These are phyloP conservation scores for Microdochium bolleyi DNA, from an alignment of 2,329 filamentous ascomycete species.

Conservation along the genomic window DNA sequence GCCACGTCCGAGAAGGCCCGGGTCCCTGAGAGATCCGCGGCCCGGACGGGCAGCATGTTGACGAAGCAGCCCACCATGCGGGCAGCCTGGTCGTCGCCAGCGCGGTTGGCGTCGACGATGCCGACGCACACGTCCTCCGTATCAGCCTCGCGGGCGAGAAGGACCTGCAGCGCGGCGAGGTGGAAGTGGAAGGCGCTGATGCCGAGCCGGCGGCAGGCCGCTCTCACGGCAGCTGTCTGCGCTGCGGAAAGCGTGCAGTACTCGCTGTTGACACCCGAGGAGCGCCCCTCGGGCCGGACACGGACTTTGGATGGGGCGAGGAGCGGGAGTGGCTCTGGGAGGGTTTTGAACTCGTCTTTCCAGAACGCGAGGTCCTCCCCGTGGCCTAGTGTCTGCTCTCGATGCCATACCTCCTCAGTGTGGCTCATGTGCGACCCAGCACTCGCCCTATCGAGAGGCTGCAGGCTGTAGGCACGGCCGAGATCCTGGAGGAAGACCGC, in stretches of 20 bases:
- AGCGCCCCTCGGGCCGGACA: neutral
- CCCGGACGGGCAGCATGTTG: slow-evolving; percentile 27
- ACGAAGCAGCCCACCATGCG: slow-evolving; percentile 26
- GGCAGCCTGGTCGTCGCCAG: slow-evolving; percentile 2
- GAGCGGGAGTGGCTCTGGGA: neutral
- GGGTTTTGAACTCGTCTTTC: neutral
- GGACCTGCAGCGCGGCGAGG: slow-evolving; percentile 20
- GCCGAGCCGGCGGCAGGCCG: slow-evolving; percentile 3
- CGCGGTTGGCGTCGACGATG: slow-evolving; percentile 27
- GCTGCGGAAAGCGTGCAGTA: too few relatives aligned
- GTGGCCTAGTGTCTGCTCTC: neutral
- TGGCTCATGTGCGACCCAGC: too few relatives aligned
- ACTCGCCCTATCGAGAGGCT: too few relatives aligned
- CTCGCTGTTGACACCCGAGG: too few relatives aligned
- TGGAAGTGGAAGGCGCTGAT: slow-evolving; percentile 23
- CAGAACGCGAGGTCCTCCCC: neutral
- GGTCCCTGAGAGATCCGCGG: too few relatives aligned
- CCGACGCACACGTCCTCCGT: slow-evolving; percentile 27
- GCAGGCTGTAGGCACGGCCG: neutral
- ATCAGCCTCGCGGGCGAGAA: slow-evolving; percentile 17
- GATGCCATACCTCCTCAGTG: neutral
- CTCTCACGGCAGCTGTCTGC: too few relatives aligned
- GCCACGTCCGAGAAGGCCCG: too few relatives aligned
- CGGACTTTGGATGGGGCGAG: neutral
- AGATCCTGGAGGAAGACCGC: slow-evolving; percentile 5